Evolutionary conservation across 179 eudicot genomes (phyloP).

Genomic region (Silene noctiflora): DNA sequence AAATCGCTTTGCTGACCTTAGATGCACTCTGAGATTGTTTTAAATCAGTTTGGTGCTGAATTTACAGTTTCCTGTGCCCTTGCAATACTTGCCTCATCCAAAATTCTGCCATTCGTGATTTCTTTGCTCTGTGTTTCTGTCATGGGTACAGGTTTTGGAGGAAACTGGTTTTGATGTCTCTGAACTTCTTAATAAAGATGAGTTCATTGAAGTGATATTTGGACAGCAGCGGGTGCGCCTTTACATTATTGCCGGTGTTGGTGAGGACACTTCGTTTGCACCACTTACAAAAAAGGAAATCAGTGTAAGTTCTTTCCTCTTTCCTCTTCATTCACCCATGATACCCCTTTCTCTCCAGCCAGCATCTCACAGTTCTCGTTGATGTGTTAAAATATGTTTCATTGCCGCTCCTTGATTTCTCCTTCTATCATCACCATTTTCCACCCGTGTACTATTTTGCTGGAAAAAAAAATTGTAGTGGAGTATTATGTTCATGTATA

Average conservation of each 20-base stretch:
- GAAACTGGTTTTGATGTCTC: conserved; percentile 98
- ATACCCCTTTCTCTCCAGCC: neutral
- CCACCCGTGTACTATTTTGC: neutral
- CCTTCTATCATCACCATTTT: neutral
- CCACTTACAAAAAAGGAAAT: conserved; percentile 96
- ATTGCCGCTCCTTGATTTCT: neutral
- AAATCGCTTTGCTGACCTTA: neutral
- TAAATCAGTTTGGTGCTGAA: neutral
- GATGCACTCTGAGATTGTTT: neutral
- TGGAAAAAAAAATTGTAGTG: neutral
- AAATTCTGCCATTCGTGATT: conserved; percentile 3
- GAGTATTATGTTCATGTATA: neutral
- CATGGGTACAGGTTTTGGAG: conserved; percentile 77
- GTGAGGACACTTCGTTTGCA: conserved; percentile 79
- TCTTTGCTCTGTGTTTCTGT: conserved; percentile 10
- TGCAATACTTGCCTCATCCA: neutral
- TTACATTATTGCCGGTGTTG: conserved; percentile 86
- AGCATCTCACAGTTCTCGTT: neutral
- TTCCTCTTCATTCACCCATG: neutral
- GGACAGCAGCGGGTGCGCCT: conserved; percentile 98
- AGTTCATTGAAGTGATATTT: conserved; percentile 75
- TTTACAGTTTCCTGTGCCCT: neutral
- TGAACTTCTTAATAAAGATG: conserved; percentile 75
- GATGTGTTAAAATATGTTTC: neutral
- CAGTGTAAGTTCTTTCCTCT: conserved; percentile 48